A percentile compares a stretch with the other conserved stretches of the same genome.
Conservation (phyloP, 306 rosid genomes). For the Morella rubra region DNA sequence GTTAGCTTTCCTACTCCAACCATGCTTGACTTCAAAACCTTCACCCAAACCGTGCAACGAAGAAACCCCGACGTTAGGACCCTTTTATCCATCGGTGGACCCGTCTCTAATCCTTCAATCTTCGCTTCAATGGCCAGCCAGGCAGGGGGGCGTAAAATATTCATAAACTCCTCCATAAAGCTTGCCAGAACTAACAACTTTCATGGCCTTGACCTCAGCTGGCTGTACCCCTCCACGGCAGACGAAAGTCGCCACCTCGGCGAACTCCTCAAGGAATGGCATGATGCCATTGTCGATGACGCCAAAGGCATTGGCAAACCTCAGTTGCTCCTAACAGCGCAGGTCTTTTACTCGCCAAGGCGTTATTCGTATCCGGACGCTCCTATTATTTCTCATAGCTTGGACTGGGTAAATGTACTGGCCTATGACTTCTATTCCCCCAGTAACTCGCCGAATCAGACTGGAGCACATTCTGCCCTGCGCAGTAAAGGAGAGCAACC, state of each 20-base stretch:
- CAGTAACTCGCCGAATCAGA: slow-evolving; percentile 8
- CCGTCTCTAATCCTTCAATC: slow-evolving; percentile 17
- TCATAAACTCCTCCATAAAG: slow-evolving; percentile 49
- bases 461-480: slow-evolving; percentile 30
- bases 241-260: slow-evolving; percentile 38
- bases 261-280: slow-evolving; percentile 37
- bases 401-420: slow-evolving; percentile 22
- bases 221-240: slow-evolving; percentile 31
- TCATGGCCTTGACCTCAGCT: slow-evolving; percentile 41
- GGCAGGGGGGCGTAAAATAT: slow-evolving; percentile 31
- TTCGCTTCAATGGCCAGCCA: slow-evolving; percentile 31
- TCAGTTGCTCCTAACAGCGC: slow-evolving; percentile 2
- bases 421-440: slow-evolving; percentile 38
- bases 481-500: slow-evolving; percentile 25
- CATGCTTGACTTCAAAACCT: slow-evolving; percentile 24
- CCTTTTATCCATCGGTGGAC: slow-evolving; percentile 38
- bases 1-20: background rate
- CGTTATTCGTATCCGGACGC: background rate
- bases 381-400: background rate
- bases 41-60: slow-evolving; percentile 35
- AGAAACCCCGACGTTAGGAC: slow-evolving; percentile 32
- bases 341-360: background rate
- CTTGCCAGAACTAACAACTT: slow-evolving; percentile 30
- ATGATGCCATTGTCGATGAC: slow-evolving; percentile 30
- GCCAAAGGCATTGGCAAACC: background rate